phyloP scores from a whole-genome alignment of 495 filamentous ascomycete species.

The Daldinia decipiens region DNA sequence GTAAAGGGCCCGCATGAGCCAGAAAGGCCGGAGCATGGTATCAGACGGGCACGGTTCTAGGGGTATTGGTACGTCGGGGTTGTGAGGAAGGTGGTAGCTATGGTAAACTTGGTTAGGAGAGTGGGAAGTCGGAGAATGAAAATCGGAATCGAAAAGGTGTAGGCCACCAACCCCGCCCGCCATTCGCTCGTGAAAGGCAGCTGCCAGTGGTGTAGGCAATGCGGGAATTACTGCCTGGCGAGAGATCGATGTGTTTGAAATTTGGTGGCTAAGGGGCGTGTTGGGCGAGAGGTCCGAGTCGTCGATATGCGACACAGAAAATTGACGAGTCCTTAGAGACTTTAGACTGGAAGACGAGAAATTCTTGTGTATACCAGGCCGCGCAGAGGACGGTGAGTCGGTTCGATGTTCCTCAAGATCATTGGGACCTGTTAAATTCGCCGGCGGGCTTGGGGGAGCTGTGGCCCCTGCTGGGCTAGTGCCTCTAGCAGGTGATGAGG shows the following conservation, averaged over 20 bases:
- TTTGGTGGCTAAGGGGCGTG: constrained; percentile 75
- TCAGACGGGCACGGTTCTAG: constrained; percentile 94
- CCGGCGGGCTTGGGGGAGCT: constrained; percentile 45
- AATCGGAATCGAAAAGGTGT: constrained; percentile 85
- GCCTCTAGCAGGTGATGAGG: constrained; percentile 50
- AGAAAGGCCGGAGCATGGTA: constrained; percentile 87
- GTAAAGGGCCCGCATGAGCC: constrained; percentile 93
- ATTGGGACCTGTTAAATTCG: constrained; percentile 21
- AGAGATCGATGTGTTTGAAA: constrained; percentile 64
- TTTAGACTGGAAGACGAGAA: constrained; percentile 82
- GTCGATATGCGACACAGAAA: constrained; percentile 76
- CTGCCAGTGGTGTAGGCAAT: constrained; percentile 74
- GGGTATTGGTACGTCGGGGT: constrained; percentile 68
- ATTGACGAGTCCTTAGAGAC: constrained; percentile 73
- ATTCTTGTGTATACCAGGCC: constrained; percentile 74
- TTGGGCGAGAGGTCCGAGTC: constrained; percentile 77
- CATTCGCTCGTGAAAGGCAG: constrained; percentile 63
- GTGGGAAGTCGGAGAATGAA: constrained; percentile 77
- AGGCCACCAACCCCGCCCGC: constrained; percentile 71
- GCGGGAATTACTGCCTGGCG: constrained; percentile 62
- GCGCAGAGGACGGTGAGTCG: constrained; percentile 52
- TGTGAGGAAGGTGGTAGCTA: constrained; percentile 35
- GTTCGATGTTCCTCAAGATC: constrained; percentile 50
- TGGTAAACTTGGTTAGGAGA: constrained; percentile 67
- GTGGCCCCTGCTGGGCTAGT: constrained; percentile 43